A percentile compares a stretch with the other conserved stretches of the same genome.
phyloP scores from a whole-genome alignment of 805 yeast genomes.

The Middelhovenomyces tepae region DNA sequence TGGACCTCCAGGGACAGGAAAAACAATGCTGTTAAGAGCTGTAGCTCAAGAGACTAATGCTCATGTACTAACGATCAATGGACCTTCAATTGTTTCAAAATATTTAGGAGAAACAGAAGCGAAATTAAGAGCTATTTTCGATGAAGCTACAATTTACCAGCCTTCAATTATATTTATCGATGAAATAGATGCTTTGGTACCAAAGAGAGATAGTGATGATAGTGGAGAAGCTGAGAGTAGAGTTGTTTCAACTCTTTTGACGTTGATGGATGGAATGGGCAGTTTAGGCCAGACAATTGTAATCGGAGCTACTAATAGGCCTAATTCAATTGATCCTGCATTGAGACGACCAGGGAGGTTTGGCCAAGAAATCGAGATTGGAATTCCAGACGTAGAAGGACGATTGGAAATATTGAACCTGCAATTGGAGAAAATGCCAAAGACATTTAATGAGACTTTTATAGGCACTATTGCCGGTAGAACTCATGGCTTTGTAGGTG shows the following conservation, averaged over 20 bases:
- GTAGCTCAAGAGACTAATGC: slow-evolving; percentile 70
- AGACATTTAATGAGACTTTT: slow-evolving; percentile 43
- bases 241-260: slow-evolving; percentile 79
- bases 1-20: slow-evolving; percentile 98
- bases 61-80: slow-evolving; percentile 78
- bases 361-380: slow-evolving; percentile 83
- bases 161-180: slow-evolving; percentile 87
- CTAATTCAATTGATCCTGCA: slow-evolving; percentile 79
- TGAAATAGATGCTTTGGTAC: slow-evolving; percentile 89
- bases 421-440: slow-evolving; percentile 54
- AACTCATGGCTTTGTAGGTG: slow-evolving; percentile 97
- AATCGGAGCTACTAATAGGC: slow-evolving; percentile 91
- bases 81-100: slow-evolving; percentile 86
- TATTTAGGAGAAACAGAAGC: slow-evolving; percentile 92
- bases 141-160: slow-evolving; percentile 76
- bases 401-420: slow-evolving; percentile 63
- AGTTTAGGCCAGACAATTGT: slow-evolving; percentile 87
- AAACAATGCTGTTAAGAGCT: slow-evolving; percentile 77
- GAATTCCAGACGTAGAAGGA: slow-evolving; percentile 81
- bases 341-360: slow-evolving; percentile 81
- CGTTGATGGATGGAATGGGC: slow-evolving; percentile 99
- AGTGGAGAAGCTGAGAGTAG: slow-evolving; percentile 85
- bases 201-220: slow-evolving; percentile 74
- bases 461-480: slow-evolving; percentile 57
- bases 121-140: slow-evolving; percentile 69